Base-by-base conservation (phyloP, 306 rosid species). In the Acacia acuminata region DNA sequence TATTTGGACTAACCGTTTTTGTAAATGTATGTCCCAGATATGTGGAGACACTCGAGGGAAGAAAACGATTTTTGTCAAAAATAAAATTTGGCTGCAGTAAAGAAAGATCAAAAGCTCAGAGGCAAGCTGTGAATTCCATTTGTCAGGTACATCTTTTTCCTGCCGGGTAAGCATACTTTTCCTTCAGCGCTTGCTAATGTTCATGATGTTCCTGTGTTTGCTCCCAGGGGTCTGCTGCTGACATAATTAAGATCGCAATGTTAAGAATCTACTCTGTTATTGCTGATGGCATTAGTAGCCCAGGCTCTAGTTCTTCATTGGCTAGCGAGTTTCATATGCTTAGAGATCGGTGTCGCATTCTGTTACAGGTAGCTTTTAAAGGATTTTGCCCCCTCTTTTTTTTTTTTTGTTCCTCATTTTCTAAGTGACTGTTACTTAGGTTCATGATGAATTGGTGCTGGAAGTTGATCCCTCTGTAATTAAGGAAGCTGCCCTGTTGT, bases 101-200 rank as follows among this genome's bases (percentile, higher is more conserved):
- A 78, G 99, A 96, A 89, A 93, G 90, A 83, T 88, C 93, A 19
- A 96, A 81, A 86, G 99, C 99, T 64, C 94, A 95, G 87, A 91
- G 99, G 83, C 99, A 93, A 89, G 97, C 98, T 86, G 99, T 95
- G 65, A 95, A 95, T 86, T 95, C 99, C 76, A 87, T 95, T 78
- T 95, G 99, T 88, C 99, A 95, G 94, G 99, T 95, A 82, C 55
- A 74, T 51, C 7, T 65, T 58, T 73, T 38, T 70, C 42, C 67
- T 74, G 82, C 68, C 48, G 10, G 38, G 43, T 4, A 36, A 44
- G 73, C 70, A 67, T 56, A 40, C 24, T 27, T 72, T 81, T 64
- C 48, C 77, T 45, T 51, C 61, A n/a, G 40, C 81, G 40, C 47
- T 55, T 73, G 30, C 69, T 20, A 22, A 51, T 65, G 42, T 84